These are phyloP conservation scores for Candida stauntonica DNA, from an alignment of 805 yeast species.

Conservation along the genomic window DNA sequence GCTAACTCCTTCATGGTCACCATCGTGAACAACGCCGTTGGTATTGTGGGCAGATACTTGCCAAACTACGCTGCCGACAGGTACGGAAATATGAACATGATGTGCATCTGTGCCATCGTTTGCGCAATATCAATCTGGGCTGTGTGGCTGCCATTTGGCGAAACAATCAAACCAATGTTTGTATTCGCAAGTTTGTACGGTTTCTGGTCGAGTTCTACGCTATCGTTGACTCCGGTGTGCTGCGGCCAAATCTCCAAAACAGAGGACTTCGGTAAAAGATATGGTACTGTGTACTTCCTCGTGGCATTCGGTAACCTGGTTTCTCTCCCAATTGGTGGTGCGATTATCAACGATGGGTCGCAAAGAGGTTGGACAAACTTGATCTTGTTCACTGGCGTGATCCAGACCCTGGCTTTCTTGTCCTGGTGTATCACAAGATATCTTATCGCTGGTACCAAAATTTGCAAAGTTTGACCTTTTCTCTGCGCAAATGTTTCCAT, in stretches of 20 bases:
- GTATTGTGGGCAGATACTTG: slow-evolving; percentile 40
- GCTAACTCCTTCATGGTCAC: slow-evolving; percentile 41
- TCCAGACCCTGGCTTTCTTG: slow-evolving; percentile 9
- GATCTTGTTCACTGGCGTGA: slow-evolving; percentile 33
- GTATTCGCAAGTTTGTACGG: slow-evolving; percentile 54
- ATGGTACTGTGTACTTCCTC: slow-evolving; percentile 57
- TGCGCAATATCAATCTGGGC: slow-evolving; percentile 45
- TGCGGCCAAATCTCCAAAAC: slow-evolving; percentile 62
- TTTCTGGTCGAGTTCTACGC: slow-evolving; percentile 54
- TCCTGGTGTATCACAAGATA: slow-evolving; percentile 18
- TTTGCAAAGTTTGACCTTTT: slow-evolving; percentile 1
- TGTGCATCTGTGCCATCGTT: slow-evolving; percentile 36
- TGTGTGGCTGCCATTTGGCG: slow-evolving; percentile 68
- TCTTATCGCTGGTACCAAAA: slow-evolving; percentile 9
- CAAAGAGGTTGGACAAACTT: slow-evolving; percentile 36
- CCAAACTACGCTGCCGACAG: slow-evolving; percentile 40
- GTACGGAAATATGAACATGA: slow-evolving; percentile 35
- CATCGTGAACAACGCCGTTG: slow-evolving; percentile 38
- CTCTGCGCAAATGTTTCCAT: too few species aligned
- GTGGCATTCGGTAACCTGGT: slow-evolving; percentile 44
- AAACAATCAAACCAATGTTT: slow-evolving; percentile 37
- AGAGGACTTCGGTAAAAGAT: slow-evolving; percentile 61
- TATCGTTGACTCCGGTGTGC: slow-evolving; percentile 65
- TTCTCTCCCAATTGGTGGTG: slow-evolving; percentile 47
- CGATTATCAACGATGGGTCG: slow-evolving; percentile 35